These are phyloP conservation scores for Cornus controversa DNA, from an alignment of 148 eudicot genomes.

Conservation along the genomic window DNA sequence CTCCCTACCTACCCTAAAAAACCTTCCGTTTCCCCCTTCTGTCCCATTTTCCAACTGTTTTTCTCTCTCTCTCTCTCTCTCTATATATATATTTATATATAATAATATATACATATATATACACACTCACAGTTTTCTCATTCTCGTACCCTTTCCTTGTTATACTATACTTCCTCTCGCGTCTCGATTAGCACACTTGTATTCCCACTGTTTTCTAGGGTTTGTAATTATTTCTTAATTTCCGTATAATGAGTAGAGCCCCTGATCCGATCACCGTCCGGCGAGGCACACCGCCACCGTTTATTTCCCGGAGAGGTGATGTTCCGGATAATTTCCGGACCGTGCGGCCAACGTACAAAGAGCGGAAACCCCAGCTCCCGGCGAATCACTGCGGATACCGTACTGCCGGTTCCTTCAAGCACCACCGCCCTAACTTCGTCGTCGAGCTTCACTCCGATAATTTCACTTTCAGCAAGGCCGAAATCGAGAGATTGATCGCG, in stretches of 20 bases:
- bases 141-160: no score
- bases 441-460: constrained; percentile 27
- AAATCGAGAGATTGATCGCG: constrained; percentile 28
- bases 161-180: no score
- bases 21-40: not conserved
- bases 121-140: no score
- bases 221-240: not conserved
- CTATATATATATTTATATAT: no score
- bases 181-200: no score
- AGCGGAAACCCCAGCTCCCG: constrained; percentile 1
- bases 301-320: not conserved
- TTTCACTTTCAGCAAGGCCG: not conserved
- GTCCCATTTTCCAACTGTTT: not conserved
- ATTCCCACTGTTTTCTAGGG: constrained; percentile 9
- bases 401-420: constrained; percentile 9
- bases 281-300: not conserved
- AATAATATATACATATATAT: no score
- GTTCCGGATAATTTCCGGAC: not conserved
- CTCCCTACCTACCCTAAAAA: not conserved
- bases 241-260: constrained; percentile 1
- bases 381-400: constrained; percentile 25
- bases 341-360: constrained; percentile 3
- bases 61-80: no score
- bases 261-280: not conserved
- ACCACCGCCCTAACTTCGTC: constrained; percentile 27